Percentiles rank a stretch among this genome's conserved stretches.
phyloP scores from a whole-genome alignment of 2,329 filamentous ascomycete species.

The Neonectria neomacrospora region DNA sequence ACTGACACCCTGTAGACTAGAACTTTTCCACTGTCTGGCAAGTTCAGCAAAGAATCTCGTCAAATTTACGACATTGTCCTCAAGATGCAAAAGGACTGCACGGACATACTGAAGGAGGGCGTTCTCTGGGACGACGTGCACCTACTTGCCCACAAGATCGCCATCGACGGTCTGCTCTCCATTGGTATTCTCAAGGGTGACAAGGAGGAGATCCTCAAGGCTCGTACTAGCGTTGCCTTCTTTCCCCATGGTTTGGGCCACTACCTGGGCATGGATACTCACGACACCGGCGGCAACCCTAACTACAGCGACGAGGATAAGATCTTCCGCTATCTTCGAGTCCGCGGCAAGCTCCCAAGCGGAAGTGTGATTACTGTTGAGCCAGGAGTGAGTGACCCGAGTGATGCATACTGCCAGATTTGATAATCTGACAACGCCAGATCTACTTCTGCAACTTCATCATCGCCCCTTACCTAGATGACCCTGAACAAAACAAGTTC shows the following conservation, averaged over 20 bases:
- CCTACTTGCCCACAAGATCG: slow-evolving; percentile 80
- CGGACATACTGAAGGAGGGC: slow-evolving; percentile 76
- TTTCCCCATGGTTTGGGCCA: slow-evolving; percentile 93
- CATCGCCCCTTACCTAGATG: slow-evolving; percentile 80
- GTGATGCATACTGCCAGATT: too few species aligned
- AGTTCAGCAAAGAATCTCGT: slow-evolving; percentile 75
- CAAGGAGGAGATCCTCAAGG: slow-evolving; percentile 78
- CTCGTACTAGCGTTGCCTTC: slow-evolving; percentile 87
- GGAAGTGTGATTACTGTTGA: slow-evolving; percentile 93
- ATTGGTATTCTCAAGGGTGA: slow-evolving; percentile 79
- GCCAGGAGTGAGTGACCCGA: slow-evolving; percentile 73
- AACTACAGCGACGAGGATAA: slow-evolving; percentile 82
- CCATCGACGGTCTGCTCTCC: slow-evolving; percentile 80
- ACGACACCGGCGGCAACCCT: slow-evolving; percentile 83
- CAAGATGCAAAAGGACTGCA: slow-evolving; percentile 86
- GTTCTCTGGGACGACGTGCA: slow-evolving; percentile 86
- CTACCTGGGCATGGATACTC: slow-evolving; percentile 92
- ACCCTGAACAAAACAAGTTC: slow-evolving; percentile 77
- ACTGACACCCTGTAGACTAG: slow-evolving; percentile 68
- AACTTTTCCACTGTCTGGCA: slow-evolving; percentile 83
- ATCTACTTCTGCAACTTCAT: slow-evolving; percentile 94
- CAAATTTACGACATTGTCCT: slow-evolving; percentile 86
- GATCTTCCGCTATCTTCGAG: slow-evolving; percentile 88
- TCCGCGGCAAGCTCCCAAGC: slow-evolving; percentile 78
- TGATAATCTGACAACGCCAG: slow-evolving; percentile 49